Percentiles rank a stretch among this genome's conserved stretches.
Conservation (phyloP, 257 asterid genomes). For the Solanum pennellii region DNA sequence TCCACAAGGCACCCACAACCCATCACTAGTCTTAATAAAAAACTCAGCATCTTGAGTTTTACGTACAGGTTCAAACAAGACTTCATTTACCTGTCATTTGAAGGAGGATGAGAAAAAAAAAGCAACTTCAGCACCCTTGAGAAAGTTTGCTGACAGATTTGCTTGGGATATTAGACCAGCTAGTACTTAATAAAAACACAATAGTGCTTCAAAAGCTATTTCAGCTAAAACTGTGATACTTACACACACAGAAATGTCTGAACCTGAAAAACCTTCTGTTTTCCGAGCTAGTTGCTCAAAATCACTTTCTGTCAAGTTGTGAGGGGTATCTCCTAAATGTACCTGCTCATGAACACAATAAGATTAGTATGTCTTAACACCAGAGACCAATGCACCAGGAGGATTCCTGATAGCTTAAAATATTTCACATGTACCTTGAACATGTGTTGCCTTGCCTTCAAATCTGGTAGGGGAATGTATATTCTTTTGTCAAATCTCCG, state of each 20-base stretch:
- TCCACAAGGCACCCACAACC: constrained; percentile 19
- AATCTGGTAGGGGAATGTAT: constrained; percentile 18
- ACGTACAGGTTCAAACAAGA: constrained; percentile 22
- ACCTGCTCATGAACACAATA: constrained; percentile 29
- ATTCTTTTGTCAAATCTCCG: constrained; percentile 22
- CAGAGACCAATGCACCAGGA: not conserved
- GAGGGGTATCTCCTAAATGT: constrained; percentile 78
- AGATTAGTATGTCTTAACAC: not conserved
- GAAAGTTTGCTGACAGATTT: not conserved
- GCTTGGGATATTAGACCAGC: not conserved
- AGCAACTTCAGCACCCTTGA: not conserved
- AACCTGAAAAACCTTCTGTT: constrained; percentile 78
- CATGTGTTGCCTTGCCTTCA: constrained; percentile 22
- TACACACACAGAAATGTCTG: constrained; percentile 71
- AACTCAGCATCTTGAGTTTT: constrained; percentile 23
- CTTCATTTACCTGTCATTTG: constrained; percentile 16
- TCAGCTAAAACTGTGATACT: constrained; percentile 8
- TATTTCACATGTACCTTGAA: constrained; percentile 7
- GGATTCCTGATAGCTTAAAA: not conserved
- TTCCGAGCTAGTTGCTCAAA: constrained; percentile 53
- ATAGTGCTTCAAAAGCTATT: not conserved
- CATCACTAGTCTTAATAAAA: constrained; percentile 7
- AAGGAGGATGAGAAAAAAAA: not conserved
- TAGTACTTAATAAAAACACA: not conserved
- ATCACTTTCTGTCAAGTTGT: constrained; percentile 57